Evolutionary conservation across 345 rosid species (phyloP).

Genomic region (Populus davidiana): DNA sequence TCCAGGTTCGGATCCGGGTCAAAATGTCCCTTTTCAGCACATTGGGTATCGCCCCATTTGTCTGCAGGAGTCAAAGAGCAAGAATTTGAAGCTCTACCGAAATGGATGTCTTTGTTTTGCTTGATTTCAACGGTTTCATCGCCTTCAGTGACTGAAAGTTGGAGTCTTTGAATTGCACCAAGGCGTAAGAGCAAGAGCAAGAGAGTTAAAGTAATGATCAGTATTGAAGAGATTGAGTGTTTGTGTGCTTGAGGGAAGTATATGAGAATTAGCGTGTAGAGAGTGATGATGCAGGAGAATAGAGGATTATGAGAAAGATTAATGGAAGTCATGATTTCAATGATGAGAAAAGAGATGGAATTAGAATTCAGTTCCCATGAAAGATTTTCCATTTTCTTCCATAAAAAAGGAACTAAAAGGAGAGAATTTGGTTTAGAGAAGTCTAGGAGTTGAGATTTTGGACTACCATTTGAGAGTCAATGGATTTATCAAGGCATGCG

Average conservation of each 20-base stretch:
- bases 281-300: constrained; percentile 51
- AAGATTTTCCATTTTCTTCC: constrained; percentile 19
- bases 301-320: constrained; percentile 40
- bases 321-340: constrained; percentile 7
- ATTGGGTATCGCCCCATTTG: constrained; percentile 23
- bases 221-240: constrained; percentile 49
- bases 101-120: not conserved
- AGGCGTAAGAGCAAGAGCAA: constrained; percentile 54
- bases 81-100: not conserved
- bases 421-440: not conserved
- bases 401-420: not conserved
- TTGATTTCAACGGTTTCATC: not conserved
- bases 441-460: not conserved
- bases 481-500: not conserved
- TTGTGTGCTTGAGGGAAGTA: constrained; percentile 43
- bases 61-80: constrained; percentile 3
- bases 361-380: constrained; percentile 11
- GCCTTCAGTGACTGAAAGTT: constrained; percentile 2
- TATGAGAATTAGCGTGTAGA: constrained; percentile 47
- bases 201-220: constrained; percentile 42
- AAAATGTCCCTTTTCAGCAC: not conserved
- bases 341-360: not conserved
- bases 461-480: not conserved
- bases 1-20: constrained; percentile 6
- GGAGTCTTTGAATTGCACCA: constrained; percentile 34